Evolutionary conservation across 306 rosid genomes (phyloP), one percentile per base, ranked within the genome.

Genomic region (Prunus padus): DNA sequence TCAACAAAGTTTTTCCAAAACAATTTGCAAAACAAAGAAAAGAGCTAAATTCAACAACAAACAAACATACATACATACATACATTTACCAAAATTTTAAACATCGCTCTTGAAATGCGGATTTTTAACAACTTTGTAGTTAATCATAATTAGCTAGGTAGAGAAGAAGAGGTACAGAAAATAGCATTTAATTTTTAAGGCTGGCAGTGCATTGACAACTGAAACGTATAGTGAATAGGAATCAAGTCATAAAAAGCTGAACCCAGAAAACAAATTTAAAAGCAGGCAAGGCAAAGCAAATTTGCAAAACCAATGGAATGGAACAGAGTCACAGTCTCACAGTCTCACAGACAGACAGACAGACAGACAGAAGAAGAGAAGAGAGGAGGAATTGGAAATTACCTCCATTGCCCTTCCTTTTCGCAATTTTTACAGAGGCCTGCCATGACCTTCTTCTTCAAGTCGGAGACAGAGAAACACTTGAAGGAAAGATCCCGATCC

Each of bases 351-450:
- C n/a, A n/a, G n/a, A n/a, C n/a, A n/a, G n/a, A n/a, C n/a, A n/a
- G n/a, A n/a, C n/a, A n/a, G 61, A 23, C 20, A 57, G 10, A 16
- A 16, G 15, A 8, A 0, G 2, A n/a, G 6, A 31, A 76, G 22
- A n/a, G 40, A 20, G 10, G 3, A 33, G 4, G 10, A 26, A 2
- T 30, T 4, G 0, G 2, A 28, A 4, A 9, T 84, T 84, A 96
- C 99, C 98, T 96, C 99, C 99, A 96, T 72, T 89, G 99, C 84
- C 97, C 98, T 84, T 96, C 92, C 62, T 90, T 88, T 20, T 88
- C 89, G 80, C 90, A 72, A 40, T 81, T 92, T 88, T 88, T 96
- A 84, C 87, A 75, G 1, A 96, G 87, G 0, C 98, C 93, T 14
- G 99, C 96, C 97, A 92, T 85, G 22, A 96, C 92, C 72, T 87